Evolutionary conservation across 2,329 filamentous ascomycete genomes (phyloP), one percentile per base, ranked within the genome.

Genomic region (Beauveria sp.): DNA sequence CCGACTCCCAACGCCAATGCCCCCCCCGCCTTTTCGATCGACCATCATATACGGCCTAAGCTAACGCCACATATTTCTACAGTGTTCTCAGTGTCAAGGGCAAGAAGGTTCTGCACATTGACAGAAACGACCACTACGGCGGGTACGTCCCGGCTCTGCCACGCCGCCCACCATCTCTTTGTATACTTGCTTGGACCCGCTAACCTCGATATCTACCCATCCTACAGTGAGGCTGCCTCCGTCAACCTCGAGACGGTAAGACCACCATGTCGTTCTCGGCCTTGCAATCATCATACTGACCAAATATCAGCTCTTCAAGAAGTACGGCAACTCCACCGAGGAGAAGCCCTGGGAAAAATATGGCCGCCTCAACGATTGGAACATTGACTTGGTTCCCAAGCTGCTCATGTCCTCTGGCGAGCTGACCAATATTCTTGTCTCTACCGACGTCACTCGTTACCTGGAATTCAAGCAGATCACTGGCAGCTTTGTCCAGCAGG

Each of bases 41-140:
- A 59, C 41, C 50, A 53, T 4, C 24, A 43, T 57, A 51, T 22
- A 51, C 41, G 20, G 14, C 40, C 28, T 20, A 47, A 48, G 46
- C 60, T 62, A 48, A 62, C 56, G 43, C 43, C 22, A 26, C 28
- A 24, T 43, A 47, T 54, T 50, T 64, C 55, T 66, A 63, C 70
- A 92, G 92, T 77, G 92, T 99, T 64, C 81, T 97, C 74, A 96
- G 92, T 80, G 93, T 97, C 71, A 97, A 97, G 83, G 93, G 93
- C 76, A 93, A 96, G 84, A 97, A 97, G 82, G 94, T 99, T 72
- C 85, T 99, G 67, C 94, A 99, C 81, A 96, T 99, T 75, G 94
- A 97, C 80, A 89, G 92, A 74, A 97, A 97, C 75, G 91, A 96
- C 76, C 92, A 97, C 81, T 97, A 97, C 73, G 94, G 94, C 84